These are phyloP conservation scores for Picochlorum sp. DNA, from an alignment of 139 green algal genomes.

Conservation along the genomic window DNA sequence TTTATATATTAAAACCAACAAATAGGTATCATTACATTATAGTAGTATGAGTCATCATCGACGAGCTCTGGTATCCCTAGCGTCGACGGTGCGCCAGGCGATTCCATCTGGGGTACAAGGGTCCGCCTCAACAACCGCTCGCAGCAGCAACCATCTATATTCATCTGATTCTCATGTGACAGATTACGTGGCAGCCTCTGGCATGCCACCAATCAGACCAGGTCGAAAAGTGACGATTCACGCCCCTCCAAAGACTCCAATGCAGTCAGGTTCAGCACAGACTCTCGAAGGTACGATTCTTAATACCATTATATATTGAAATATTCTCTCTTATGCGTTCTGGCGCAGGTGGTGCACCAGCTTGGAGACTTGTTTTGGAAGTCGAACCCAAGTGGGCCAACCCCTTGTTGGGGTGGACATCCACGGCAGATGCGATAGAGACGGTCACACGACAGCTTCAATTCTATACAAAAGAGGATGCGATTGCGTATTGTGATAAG, in stretches of 20 bases:
- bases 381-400: slow-evolving; percentile 79
- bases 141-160: background rate
- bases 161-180: background rate
- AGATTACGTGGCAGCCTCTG: slow-evolving; percentile 1
- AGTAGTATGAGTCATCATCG: too few relatives aligned
- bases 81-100: too few relatives aligned
- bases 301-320: too few relatives aligned
- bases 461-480: slow-evolving; percentile 52
- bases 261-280: slow-evolving; percentile 57
- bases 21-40: too few relatives aligned
- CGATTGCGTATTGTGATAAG: slow-evolving; percentile 48
- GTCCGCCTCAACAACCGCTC: too few relatives aligned
- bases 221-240: slow-evolving; percentile 61
- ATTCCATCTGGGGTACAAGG: too few relatives aligned
- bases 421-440: slow-evolving; percentile 77
- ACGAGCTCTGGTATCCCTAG: too few relatives aligned
- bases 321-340: too few relatives aligned
- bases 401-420: slow-evolving; percentile 97
- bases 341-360: slow-evolving; percentile 29
- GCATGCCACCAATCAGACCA: slow-evolving; percentile 4
- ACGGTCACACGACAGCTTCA: slow-evolving; percentile 53
- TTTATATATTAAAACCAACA: too few relatives aligned
- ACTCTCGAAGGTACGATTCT: slow-evolving; percentile 24
- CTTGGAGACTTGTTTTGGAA: slow-evolving; percentile 74
- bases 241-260: slow-evolving; percentile 44